Evolutionary conservation across 2,329 filamentous ascomycete species (phyloP).

Genomic region (Cercospora janseana): DNA sequence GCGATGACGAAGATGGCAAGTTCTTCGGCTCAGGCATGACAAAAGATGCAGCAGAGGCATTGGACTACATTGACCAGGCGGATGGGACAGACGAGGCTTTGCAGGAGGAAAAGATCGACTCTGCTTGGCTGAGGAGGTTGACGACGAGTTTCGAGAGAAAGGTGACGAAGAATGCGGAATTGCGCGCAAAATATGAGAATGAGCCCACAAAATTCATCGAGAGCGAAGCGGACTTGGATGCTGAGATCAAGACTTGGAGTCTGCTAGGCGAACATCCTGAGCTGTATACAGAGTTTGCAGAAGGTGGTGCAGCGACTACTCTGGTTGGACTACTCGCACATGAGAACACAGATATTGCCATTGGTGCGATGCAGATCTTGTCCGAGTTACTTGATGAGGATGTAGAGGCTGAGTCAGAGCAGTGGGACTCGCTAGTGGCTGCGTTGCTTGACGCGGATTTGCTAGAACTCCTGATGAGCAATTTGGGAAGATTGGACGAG

Average conservation of each 20-base stretch:
- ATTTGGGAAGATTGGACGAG: constrained; percentile 78
- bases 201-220: constrained; percentile 80
- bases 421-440: constrained; percentile 75
- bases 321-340: constrained; percentile 82
- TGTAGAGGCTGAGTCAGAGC: constrained; percentile 71
- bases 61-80: constrained; percentile 80
- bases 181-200: constrained; percentile 78
- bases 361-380: constrained; percentile 84
- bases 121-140: constrained; percentile 76
- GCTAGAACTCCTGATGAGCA: constrained; percentile 70
- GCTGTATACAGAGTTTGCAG: constrained; percentile 76
- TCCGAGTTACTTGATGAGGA: constrained; percentile 92
- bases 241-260: constrained; percentile 80
- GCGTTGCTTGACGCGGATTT: constrained; percentile 65
- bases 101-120: constrained; percentile 74
- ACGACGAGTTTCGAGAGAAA: constrained; percentile 84
- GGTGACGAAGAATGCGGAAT: constrained; percentile 85
- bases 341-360: constrained; percentile 95
- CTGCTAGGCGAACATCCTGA: constrained; percentile 84
- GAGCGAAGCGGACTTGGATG: constrained; percentile 84
- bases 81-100: constrained; percentile 50
- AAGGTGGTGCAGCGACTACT: constrained; percentile 64
- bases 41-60: constrained; percentile 72
- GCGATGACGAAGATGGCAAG: constrained; percentile 84
- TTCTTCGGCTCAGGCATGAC: constrained; percentile 95